Evolutionary conservation across 768 basidiomycete species (phyloP), one percentile per base, ranked within the genome.

Genomic region (Amanita pallidorosea): DNA sequence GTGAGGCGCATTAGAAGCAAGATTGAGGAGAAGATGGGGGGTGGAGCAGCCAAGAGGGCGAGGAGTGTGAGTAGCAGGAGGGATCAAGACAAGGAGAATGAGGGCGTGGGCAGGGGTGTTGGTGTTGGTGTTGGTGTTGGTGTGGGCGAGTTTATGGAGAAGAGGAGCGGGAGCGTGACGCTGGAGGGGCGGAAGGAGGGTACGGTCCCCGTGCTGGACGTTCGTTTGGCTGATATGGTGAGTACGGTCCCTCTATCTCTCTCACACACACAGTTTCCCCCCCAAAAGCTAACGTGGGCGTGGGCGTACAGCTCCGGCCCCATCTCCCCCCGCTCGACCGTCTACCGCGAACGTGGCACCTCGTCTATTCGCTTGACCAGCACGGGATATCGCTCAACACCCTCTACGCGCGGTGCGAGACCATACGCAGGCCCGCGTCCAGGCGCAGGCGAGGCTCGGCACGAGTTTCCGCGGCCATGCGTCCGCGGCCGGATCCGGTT

Each of bases 321-420:
- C 71, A 81, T 52, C 72, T 94, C 1, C 85, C 90, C 0, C 80
- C 88, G 0, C 75, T 93, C 5, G 71, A 78, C 1, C 82, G 85
- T 4, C 76, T 94, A 15, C 74, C 83, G 0, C 70, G 73, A 6
- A 67, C 72, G 25, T 95, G 92, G 92, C 75, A 76, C 0, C 75
- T 94, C 0, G 66, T 92, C 5, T 93, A 94, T 67, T 93, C 90
- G 13, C 74, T 96, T 15, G 95, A 98, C 60, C 93, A 96, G 59
- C 88, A 98, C 57, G 95, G 95, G 0, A 92, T 94, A 41, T 94
- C 91, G 11, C 72, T 97, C 12, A 81, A 85, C 41, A 96, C 95
- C 1, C 75, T 97, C 5, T 97, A 96, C 63, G 59, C 74, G 2
- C 75, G 75, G 1, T 87, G 83, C 48, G 79, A 77, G 46, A 61